These are phyloP conservation scores for Erigeron canadensis DNA, from an alignment of 129 eudicot species.

Conservation along the genomic window DNA sequence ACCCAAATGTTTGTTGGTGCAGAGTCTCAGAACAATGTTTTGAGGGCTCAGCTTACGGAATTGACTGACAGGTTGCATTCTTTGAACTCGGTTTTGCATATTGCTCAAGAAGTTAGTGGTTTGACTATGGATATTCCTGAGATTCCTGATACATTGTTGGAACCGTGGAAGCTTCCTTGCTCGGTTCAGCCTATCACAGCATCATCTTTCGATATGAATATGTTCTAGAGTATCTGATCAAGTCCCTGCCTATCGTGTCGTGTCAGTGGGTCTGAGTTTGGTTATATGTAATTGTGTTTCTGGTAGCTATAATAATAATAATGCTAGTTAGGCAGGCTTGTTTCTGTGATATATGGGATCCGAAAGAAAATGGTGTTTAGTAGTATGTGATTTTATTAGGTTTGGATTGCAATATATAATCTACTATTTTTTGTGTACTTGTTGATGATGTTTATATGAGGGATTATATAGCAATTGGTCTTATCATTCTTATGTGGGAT, in stretches of 20 bases:
- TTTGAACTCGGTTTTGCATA: constrained; percentile 47
- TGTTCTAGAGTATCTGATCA: constrained; percentile 38
- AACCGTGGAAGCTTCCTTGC: constrained; percentile 79
- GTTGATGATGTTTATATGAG: no score
- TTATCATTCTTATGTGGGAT: no score
- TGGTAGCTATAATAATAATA: not conserved
- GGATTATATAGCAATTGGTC: no score
- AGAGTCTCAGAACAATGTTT: constrained; percentile 56
- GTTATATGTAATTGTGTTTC: not conserved
- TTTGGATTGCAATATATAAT: no score
- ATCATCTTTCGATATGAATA: constrained; percentile 33
- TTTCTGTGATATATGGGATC: not conserved
- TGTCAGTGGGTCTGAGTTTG: not conserved
- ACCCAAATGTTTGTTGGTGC: constrained; percentile 38
- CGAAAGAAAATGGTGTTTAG: no score
- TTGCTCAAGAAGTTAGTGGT: constrained; percentile 58
- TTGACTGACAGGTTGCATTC: constrained; percentile 63
- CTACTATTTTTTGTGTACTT: no score
- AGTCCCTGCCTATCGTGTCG: not conserved
- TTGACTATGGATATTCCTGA: constrained; percentile 54
- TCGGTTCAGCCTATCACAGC: constrained; percentile 53
- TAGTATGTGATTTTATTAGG: no score
- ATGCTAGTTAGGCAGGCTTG: not conserved
- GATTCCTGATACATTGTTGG: constrained; percentile 51
- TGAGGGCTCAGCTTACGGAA: constrained; percentile 63